phyloP scores from a whole-genome alignment of 2,329 filamentous ascomycete genomes.

The Talaromyces funiculosus region DNA sequence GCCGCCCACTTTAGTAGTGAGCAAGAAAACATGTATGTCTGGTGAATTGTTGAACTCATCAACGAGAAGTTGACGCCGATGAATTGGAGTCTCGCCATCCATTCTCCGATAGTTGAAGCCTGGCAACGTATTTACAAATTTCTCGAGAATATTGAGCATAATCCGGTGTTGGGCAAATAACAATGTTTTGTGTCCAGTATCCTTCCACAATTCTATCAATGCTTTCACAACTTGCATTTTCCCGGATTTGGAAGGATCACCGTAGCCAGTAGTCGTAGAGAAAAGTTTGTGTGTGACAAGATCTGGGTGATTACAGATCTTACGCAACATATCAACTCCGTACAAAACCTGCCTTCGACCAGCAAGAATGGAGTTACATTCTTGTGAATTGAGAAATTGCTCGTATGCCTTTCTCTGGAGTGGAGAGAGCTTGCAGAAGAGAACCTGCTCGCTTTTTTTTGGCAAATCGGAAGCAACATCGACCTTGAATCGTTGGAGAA shows the following conservation, averaged over 20 bases:
- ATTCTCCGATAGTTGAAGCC: conserved; percentile 77
- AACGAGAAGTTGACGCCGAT: conserved; percentile 80
- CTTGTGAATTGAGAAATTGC: conserved; percentile 71
- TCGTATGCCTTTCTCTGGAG: conserved; percentile 76
- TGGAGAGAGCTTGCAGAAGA: conserved; percentile 88
- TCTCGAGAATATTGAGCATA: conserved; percentile 91
- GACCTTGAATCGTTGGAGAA: conserved; percentile 85
- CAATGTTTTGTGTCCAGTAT: conserved; percentile 86
- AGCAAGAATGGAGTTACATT: conserved; percentile 75
- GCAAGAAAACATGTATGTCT: conserved; percentile 75
- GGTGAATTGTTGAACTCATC: conserved; percentile 86
- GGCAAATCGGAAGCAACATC: conserved; percentile 92
- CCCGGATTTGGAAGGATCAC: conserved; percentile 70
- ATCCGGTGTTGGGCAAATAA: conserved; percentile 90
- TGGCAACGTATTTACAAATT: conserved; percentile 63
- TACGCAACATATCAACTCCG: conserved; percentile 85
- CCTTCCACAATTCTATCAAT: conserved; percentile 81
- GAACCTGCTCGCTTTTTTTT: conserved; percentile 90
- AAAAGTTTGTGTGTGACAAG: conserved; percentile 63
- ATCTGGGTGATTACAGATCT: conserved; percentile 97
- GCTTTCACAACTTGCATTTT: conserved; percentile 95
- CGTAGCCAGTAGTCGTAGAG: conserved; percentile 62
- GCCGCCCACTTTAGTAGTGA: conserved; percentile 93
- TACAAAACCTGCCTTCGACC: conserved; percentile 74
- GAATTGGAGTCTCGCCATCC: conserved; percentile 88